Evolutionary conservation across 2,329 filamentous ascomycete genomes (phyloP), one percentile per base, ranked within the genome.

Genomic region (Exophiala bonariae): DNA sequence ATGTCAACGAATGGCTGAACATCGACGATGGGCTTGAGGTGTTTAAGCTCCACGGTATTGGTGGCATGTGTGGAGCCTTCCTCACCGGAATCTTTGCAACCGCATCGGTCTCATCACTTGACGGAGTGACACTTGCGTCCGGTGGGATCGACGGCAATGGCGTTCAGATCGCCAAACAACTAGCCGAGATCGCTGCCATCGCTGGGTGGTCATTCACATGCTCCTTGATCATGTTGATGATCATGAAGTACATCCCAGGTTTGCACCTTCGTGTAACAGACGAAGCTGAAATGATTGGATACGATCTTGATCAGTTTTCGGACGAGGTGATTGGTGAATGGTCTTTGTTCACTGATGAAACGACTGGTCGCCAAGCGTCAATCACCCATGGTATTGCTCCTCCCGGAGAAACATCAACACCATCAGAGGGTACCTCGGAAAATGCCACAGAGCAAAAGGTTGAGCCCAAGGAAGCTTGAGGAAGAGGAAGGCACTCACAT

Each of bases 1-100:
- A 79, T 50, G 56, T 81, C 49, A 78, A 81, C 58, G 67, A 75
- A 19, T 78, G 75, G 73, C 59, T 81, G 22, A 64, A 64, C 48
- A 77, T 81, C 49, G 79, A 81, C 54, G 79, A 81, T 52, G 76
- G 77, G 9, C 74, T 82, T 59, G 77, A 81, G 51, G 77, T 82
- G 33, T 82, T 82, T 69, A 59, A 57, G 39, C 38, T 59, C 14
- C 56, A 59, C 42, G 56, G 56, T 19, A 56, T 59, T 28, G 79
- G 79, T 32, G 79, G 79, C 17, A 79, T 80, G 66, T 66, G 76
- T 31, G 79, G 79, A 7, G 75, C 76, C 20, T 79, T 82, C 63
- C 59, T 81, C 37, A 82, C 79, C 2, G 79, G 77, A 5, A 73
- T 81, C 56, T 81, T 82, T 53, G 78, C 78, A 28, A 69, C 70